Evolutionary conservation across 495 filamentous ascomycete genomes (phyloP).

Genomic region (Aspergillus indologenus): DNA sequence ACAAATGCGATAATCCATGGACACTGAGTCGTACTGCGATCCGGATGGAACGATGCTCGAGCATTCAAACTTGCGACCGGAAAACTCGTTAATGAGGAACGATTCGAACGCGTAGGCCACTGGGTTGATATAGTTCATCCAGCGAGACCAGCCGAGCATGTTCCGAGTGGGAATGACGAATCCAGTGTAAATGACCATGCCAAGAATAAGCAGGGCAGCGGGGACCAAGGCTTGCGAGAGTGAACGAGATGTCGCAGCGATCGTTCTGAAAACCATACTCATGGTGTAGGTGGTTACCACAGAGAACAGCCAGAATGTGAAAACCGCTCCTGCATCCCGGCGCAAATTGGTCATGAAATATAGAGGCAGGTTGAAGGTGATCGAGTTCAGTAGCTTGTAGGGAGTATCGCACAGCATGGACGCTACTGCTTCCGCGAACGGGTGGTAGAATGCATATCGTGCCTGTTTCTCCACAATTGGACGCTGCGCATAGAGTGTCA

Average conservation of each 20-base stretch:
- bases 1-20: conserved; percentile 33
- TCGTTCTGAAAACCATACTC: conserved; percentile 36
- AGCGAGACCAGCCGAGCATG: conserved; percentile 37
- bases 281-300: conserved; percentile 49
- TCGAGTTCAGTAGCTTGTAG: conserved; percentile 42
- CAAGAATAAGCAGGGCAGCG: conserved; percentile 31
- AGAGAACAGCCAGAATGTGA: conserved; percentile 48
- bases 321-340: conserved; percentile 38
- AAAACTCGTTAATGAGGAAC: conserved; percentile 3
- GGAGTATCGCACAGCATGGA: conserved; percentile 55
- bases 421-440: conserved; percentile 51
- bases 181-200: conserved; percentile 32
- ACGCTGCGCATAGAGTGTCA: conserved; percentile 50
- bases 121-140: conserved; percentile 63
- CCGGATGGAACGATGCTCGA: conserved; percentile 21
- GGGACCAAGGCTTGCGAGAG: conserved; percentile 34
- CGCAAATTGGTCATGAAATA: conserved; percentile 54
- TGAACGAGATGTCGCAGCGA: conserved; percentile 32
- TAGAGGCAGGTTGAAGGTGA: conserved; percentile 46
- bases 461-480: conserved; percentile 60
- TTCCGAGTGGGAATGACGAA: conserved; percentile 30
- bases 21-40: conserved; percentile 20
- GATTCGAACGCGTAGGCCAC: conserved; percentile 31
- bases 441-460: conserved; percentile 58
- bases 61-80: neutral